Conservation (phyloP, 331 rosid genomes). For the Phaseolus coccineus region DNA sequence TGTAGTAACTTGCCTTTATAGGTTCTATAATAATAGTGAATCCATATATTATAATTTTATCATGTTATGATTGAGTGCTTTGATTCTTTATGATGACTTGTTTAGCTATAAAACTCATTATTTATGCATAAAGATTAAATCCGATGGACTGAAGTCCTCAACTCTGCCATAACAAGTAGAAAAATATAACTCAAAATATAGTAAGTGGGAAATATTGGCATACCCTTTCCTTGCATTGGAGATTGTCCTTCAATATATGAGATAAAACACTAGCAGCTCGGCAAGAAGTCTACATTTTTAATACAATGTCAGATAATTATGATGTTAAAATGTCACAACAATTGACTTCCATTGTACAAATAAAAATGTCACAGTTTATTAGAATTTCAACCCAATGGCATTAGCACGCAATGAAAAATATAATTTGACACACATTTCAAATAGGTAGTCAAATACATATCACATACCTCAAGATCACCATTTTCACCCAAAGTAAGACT, state of each 20-base stretch:
- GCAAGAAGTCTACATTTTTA: slow-evolving; percentile 75
- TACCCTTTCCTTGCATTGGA: slow-evolving; percentile 95
- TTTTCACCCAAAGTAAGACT: slow-evolving; percentile 85
- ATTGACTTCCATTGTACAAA: not conserved
- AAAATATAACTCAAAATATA: slow-evolving; percentile 35
- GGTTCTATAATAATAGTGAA: slow-evolving; percentile 16
- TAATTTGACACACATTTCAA: slow-evolving; percentile 6
- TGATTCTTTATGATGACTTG: not conserved
- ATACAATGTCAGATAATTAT: slow-evolving; percentile 42
- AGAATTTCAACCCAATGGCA: slow-evolving; percentile 32
- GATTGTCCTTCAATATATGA: slow-evolving; percentile 82
- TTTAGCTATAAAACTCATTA: slow-evolving; percentile 10
- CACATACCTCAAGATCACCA: slow-evolving; percentile 83
- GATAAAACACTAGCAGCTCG: slow-evolving; percentile 97
- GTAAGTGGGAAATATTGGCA: slow-evolving; percentile 34
- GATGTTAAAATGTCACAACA: not conserved
- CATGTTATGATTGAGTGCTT: not conserved
- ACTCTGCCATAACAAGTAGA: slow-evolving; percentile 14
- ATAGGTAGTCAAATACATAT: not conserved
- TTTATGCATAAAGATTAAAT: slow-evolving; percentile 9
- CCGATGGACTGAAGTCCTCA: slow-evolving; percentile 9
- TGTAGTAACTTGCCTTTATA: slow-evolving; percentile 1
- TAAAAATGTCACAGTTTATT: slow-evolving; percentile 17
- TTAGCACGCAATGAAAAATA: slow-evolving; percentile 2
- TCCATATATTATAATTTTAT: not conserved